Evolutionary conservation across 1,284 basidiomycete species (phyloP), one percentile per base, ranked within the genome.

Genomic region (Pseudozyma pruni): DNA sequence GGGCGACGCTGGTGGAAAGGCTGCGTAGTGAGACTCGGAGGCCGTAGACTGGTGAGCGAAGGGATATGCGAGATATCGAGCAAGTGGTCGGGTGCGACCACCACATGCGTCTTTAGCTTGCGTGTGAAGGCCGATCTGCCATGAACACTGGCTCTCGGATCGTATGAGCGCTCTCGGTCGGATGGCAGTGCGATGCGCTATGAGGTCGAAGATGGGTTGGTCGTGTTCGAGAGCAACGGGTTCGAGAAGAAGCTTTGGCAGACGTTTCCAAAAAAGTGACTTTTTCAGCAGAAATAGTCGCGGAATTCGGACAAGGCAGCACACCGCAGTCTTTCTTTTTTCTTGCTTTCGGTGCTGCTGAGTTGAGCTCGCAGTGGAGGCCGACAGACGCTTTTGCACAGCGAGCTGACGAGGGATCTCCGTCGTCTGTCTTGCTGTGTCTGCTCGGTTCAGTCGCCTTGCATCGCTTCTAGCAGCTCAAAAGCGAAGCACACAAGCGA

Each of bases 51-150:
- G 50, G 3, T 22, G 38, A 23, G 17, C 32, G 34, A 14, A n/a
- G 29, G 14, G 29, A n/a, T 23, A 32, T 31, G 59, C 47, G 32
- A 27, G 32, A 17, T 41, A 43, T 10, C 32, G 35, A 40, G 23
- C 32, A 25, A 19, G 49, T 17, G 11, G 42, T n/a, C 11, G 42
- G 29, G 20, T 34, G 50, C 42, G 46, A 34, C 49, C 62, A 64
- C 55, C 55, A 54, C 62, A 64, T 64, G 32, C 55, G 55, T 29
- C 20, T 34, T n/a, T 43, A 40, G 33, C 47, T 22, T 29, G 43
- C 32, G 37, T 45, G 22, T 29, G 17, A n/a, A 8, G 34, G 8
- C 13, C 16, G 6, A 20, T 31, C 19, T 20, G 20, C 43, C 31
- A 31, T 33, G 9, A 20, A 13, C 13, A 8, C 17, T 20, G 11